Base-by-base conservation (phyloP, 495 filamentous ascomycete genomes). In the Penicillium simplicissimum region DNA sequence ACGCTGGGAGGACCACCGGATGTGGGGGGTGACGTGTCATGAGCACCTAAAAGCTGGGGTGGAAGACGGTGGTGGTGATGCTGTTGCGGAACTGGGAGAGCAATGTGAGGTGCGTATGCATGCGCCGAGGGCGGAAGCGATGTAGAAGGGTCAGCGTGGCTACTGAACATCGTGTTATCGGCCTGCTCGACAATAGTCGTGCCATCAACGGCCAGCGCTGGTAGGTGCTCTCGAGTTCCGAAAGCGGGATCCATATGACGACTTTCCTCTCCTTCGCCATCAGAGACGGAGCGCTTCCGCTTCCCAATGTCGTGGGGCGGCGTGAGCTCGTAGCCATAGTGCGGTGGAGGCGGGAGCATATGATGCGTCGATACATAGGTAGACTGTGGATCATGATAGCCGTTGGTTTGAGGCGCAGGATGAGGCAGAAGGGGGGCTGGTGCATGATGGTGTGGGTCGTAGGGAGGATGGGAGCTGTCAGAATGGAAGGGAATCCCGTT, bases 11-110 rank as follows among this genome's bases (percentile, higher is more conserved):
- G 68, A 19, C 55, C 57, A 2, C 42, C 21, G 72, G 73, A 53
- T 36, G 70, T 43, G 45, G 67, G 57, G 8, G 73, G 65, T 15
- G 74, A 72, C 19, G 51, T 21, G 8, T 35, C 51, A 53, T 53
- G 28, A 28, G 51, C 51, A 35, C 23, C 13, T 23, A 53, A 4
- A 0, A 53, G 51, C 33, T 87, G 85, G 53, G 87, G 81, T 15
- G 90, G 90, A 6, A 93, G 80, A 34, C 84, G 83, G 65, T 92
- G 90, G 67, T 90, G 88, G 67, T 93, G 90, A 68, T 90, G 88
- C 8, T 84, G 84, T 38, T 77, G 76, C n/a, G 71, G 77, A 14
- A 76, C 55, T 13, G 60, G 66, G 49, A 72, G 60, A 28, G 70
- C 52, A 35, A 64, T 63, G 13, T 67, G 67, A 15, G 70, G 55